Percentiles rank a stretch among this genome's conserved stretches.
Evolutionary conservation across 257 asterid species (phyloP).

Genomic region (Avicennia marina): DNA sequence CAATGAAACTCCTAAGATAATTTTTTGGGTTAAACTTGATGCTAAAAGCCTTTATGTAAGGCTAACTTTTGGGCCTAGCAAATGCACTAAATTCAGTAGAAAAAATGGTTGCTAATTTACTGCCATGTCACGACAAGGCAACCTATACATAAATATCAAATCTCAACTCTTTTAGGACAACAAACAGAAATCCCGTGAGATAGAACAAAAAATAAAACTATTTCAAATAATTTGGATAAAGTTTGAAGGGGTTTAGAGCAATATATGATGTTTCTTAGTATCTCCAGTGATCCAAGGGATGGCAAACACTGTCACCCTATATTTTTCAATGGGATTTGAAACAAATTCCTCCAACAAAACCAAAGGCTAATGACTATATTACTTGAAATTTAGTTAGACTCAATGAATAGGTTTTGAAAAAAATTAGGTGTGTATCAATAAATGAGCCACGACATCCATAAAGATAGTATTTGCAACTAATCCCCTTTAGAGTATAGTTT

Average conservation of each 20-base stretch:
- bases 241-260: background rate
- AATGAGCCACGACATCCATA: background rate
- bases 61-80: conserved; percentile 39
- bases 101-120: conserved; percentile 53
- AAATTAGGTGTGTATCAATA: too few relatives aligned
- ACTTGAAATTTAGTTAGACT: too few relatives aligned
- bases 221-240: background rate
- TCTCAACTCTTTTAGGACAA: background rate
- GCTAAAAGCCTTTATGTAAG: conserved; percentile 41
- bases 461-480: background rate
- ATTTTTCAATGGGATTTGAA: background rate
- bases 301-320: background rate
- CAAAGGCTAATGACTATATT: background rate
- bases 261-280: background rate
- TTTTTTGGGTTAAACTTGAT: conserved; percentile 43
- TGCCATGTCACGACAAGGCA: conserved; percentile 64
- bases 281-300: too few relatives aligned
- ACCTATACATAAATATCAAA: conserved; percentile 32
- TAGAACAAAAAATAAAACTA: background rate
- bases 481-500: background rate
- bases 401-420: too few relatives aligned
- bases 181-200: background rate
- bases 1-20: conserved; percentile 42
- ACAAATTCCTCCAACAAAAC: background rate
- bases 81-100: conserved; percentile 54